These are phyloP conservation scores for Baudoinia panamericana DNA, from an alignment of 495 filamentous ascomycete species.

Conservation along the genomic window DNA sequence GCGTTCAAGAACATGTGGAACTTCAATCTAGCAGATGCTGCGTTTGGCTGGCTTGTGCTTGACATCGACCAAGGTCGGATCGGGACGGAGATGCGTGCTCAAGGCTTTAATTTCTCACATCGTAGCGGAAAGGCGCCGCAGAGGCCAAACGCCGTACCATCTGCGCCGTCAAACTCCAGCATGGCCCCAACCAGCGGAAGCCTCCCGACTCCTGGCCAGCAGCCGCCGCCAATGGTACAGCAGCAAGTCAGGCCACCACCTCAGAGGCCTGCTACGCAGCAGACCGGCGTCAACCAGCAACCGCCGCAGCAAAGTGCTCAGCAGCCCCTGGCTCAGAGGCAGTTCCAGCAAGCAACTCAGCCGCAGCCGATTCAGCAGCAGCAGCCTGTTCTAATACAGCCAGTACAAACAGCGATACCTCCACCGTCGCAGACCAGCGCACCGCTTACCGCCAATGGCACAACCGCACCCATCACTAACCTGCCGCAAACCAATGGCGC, in stretches of 20 bases:
- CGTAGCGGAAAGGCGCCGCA: constrained; percentile 48
- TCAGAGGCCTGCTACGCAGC: constrained; percentile 35
- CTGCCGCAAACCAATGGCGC: constrained; percentile 31
- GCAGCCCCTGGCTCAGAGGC: constrained; percentile 26
- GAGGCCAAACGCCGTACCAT: constrained; percentile 39
- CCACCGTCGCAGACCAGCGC: constrained; percentile 35
- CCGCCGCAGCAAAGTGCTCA: constrained; percentile 24
- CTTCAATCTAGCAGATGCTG: constrained; percentile 96
- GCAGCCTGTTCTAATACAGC: constrained; percentile 13
- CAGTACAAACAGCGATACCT: constrained; percentile 37
- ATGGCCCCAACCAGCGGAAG: constrained; percentile 26
- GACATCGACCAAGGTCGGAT: constrained; percentile 91
- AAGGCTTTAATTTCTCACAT: constrained; percentile 99
- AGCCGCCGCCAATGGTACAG: constrained; percentile 22
- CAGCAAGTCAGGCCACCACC: constrained; percentile 22
- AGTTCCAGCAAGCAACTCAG: constrained; percentile 26
- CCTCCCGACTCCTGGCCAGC: constrained; percentile 30
- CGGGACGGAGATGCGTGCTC: constrained; percentile 94
- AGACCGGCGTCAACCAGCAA: constrained; percentile 18
- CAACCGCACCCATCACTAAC: constrained; percentile 27
- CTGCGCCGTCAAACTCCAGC: constrained; percentile 34
- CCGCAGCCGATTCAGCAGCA: constrained; percentile 16
- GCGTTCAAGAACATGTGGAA: constrained; percentile 99
- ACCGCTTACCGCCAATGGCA: constrained; percentile 26
- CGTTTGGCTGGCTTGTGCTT: constrained; percentile 88